A percentile compares a stretch with the other conserved stretches of the same genome.
These are phyloP conservation scores for Hondaea fermentalgiana DNA, from an alignment of 108 stramenopile species.

Conservation along the genomic window DNA sequence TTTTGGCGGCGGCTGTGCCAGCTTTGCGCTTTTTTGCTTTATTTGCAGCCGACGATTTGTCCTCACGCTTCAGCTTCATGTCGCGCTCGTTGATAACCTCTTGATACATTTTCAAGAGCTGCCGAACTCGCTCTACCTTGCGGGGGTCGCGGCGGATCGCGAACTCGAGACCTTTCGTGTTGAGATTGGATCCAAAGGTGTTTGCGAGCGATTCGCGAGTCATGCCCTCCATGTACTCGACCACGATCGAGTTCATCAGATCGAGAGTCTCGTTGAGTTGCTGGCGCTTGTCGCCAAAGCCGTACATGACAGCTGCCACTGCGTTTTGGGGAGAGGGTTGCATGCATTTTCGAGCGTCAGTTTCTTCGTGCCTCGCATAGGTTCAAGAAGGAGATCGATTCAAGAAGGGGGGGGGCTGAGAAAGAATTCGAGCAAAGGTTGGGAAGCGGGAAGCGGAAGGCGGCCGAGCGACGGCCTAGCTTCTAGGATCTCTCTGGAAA, in stretches of 20 bases:
- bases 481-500: background rate
- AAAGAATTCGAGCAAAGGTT: no score
- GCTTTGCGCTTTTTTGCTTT: background rate
- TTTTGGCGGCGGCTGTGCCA: background rate
- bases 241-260: background rate
- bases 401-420: no score
- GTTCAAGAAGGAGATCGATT: no score
- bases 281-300: background rate
- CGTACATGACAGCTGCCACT: background rate
- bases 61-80: background rate
- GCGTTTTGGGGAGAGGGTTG: background rate
- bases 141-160: background rate
- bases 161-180: background rate
- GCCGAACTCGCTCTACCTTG: background rate
- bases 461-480: background rate
- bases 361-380: no score
- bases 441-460: background rate
- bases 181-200: background rate
- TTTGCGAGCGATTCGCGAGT: background rate
- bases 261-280: background rate
- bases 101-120: background rate
- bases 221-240: slow-evolving; percentile 19
- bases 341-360: no score
- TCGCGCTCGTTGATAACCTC: background rate
- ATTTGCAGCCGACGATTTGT: background rate